phyloP scores from a whole-genome alignment of 768 basidiomycete genomes.

The Thelephora ganbajun region DNA sequence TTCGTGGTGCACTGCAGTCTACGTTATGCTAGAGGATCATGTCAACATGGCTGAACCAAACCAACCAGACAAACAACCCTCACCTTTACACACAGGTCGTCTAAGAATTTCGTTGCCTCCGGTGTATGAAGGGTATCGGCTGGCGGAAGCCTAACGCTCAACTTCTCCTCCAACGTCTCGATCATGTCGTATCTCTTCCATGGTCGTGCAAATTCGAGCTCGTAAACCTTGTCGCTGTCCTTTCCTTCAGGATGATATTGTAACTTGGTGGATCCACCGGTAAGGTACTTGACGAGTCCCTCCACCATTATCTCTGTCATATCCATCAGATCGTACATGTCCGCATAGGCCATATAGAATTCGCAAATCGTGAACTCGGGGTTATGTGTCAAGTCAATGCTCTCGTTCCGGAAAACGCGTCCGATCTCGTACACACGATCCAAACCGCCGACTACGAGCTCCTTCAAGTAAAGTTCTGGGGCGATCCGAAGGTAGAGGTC shows the following conservation, averaged over 20 bases:
- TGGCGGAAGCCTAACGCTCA: constrained; percentile 83
- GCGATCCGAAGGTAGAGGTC: constrained; percentile 96
- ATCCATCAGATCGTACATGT: constrained; percentile 98
- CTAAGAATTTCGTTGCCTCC: constrained; percentile 80
- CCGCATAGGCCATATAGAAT: constrained; percentile 99
- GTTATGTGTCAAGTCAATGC: constrained; percentile 98
- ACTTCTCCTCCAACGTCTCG: constrained; percentile 86
- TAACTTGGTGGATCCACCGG: constrained; percentile 65
- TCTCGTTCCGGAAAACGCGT: constrained; percentile 95
- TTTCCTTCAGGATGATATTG: constrained; percentile 91
- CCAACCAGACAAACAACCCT: constrained; percentile 1
- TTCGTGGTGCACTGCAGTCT: constrained; percentile 91
- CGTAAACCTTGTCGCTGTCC: constrained; percentile 57
- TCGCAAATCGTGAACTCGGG: constrained; percentile 99
- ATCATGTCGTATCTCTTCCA: constrained; percentile 99
- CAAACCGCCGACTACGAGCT: constrained; percentile 92
- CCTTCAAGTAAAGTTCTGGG: constrained; percentile 95
- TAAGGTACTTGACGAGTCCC: constrained; percentile 81
- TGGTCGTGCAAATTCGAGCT: constrained; percentile 80
- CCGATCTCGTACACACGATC: constrained; percentile 99
- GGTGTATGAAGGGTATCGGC: constrained; percentile 81
- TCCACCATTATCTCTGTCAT: constrained; percentile 85
- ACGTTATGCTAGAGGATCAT: constrained; percentile 62
- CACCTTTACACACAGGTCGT: constrained; percentile 77
- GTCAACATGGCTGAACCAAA: background rate